Base-by-base conservation (phyloP, 2,329 filamentous ascomycete species). In the Eutypella sp. region DNA sequence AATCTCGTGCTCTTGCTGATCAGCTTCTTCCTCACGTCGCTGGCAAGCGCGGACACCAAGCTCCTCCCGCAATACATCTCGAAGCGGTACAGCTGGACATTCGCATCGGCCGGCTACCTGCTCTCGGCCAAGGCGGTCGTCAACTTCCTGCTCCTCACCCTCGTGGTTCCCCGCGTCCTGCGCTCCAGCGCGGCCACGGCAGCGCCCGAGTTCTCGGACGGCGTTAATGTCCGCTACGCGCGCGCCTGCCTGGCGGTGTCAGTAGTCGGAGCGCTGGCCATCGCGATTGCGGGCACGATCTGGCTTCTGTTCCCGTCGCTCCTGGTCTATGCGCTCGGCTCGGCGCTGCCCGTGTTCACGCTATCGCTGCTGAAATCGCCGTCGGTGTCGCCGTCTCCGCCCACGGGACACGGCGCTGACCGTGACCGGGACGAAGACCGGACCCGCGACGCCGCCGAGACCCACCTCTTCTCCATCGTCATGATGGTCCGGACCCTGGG, bases 31-130 rank as follows among this genome's bases (percentile, higher is more conserved):
- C 66, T 76, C 46, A 71, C 72, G 1, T 71, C 73, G 11, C 64
- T 76, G 15, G 73, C 73, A 5, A 74, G 71, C 56, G 72, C 73
- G 19, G 73, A 76, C 49, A 76, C 73, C 15, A 76, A 74, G 46
- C 64, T 76, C 0, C 62, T 76, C 6, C 64, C 72, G 2, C 72
- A 75, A 47, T 76, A 75, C 51, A 75, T 76, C 50, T 76, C 73
- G 0, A 73, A 67, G 49, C 64, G 73, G 1, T 76, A 74, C 34
- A 44, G 55, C 18, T 75, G 73, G 73, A 65, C 61, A 0, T 74
- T 76, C 47, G 65, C 70, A 2, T 64, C 64, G 0, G 70, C 73
- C 0, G 73, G 73, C 5, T 76, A 75, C 43, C 59, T 76, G 3
- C 58, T 76, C 8, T 74, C 73, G 0, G 64, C 57, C 3, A 76